Evolutionary conservation across 257 asterid genomes (phyloP), one percentile per base, ranked within the genome.

Genomic region (Vinca minor): DNA sequence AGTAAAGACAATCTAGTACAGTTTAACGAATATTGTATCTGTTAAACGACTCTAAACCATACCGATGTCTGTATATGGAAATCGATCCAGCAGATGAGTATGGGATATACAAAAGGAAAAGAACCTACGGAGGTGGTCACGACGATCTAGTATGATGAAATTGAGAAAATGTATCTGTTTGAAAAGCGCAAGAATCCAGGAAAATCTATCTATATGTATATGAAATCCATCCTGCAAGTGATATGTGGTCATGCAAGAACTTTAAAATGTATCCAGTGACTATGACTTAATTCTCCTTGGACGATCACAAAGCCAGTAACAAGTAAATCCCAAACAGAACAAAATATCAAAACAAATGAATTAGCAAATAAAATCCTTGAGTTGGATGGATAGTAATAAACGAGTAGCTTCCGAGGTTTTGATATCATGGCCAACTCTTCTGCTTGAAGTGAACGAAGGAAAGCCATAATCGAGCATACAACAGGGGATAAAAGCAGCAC

Each of bases 391-490:
- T 4, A 23, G 56, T 20, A 46, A 58, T 21, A 35, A n/a, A n/a
- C n/a, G n/a, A n/a, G n/a, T n/a, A 93, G 97, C 97, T 93, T 93
- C 74, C 95, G 83, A 54, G 97, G 96, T 74, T 84, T 93, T 62
- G 97, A 89, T 65, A 94, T 93, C 96, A 87, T 83, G 67, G 95
- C 85, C 79, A 93, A 72, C 70, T 89, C 96, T 83, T 93, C 99
- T 42, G 94, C 91, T 73, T 89, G 97, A 76, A 93, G 97, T 25
- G 99, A 79, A 77, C 94, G 85, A 60, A 89, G 95, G 83, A 93
- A 93, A 63, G 96, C 97, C 99, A 93, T 83, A 74, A 93, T 84
- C 69, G 99, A 84, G 84, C 99, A 93, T 70, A 89, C 87, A 64
- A 93, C 99, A 66, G 97, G 99, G 70, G 97, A 93, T 76, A 93